phyloP scores from a whole-genome alignment of 208 protist genomes.

The Naegleria gruberi region DNA sequence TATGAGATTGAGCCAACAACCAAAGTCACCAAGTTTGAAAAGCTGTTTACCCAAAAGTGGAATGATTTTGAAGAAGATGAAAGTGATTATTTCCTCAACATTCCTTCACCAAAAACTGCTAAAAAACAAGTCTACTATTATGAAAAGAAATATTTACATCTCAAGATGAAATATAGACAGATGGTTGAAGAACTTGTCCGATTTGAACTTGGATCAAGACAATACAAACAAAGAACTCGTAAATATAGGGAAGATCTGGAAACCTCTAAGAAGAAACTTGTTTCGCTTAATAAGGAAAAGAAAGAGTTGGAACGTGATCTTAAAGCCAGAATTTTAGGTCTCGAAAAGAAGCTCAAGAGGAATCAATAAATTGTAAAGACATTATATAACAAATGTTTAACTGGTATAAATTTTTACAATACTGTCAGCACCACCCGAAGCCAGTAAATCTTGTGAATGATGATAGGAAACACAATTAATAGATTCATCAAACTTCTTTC shows the following conservation, averaged over 20 bases:
- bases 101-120: background rate
- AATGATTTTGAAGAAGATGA: background rate
- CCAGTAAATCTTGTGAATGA: constrained; percentile 15
- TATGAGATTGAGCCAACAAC: background rate
- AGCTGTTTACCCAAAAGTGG: background rate
- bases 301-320: background rate
- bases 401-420: constrained; percentile 28
- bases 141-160: constrained; percentile 7
- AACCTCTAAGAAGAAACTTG: background rate
- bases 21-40: background rate
- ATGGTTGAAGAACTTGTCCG: background rate
- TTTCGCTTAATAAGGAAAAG: background rate
- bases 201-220: background rate
- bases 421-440: constrained; percentile 29
- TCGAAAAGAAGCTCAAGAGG: background rate
- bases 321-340: background rate
- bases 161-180: constrained; percentile 9
- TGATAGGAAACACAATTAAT: constrained; percentile 32
- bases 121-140: background rate
- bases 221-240: background rate
- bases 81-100: background rate
- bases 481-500: constrained; percentile 30
- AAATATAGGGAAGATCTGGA: background rate
- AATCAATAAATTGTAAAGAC: constrained; percentile 5
- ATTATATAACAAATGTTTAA: background rate